Evolutionary conservation across 768 basidiomycete species (phyloP).

Genomic region (Auricularia auricula-judae): DNA sequence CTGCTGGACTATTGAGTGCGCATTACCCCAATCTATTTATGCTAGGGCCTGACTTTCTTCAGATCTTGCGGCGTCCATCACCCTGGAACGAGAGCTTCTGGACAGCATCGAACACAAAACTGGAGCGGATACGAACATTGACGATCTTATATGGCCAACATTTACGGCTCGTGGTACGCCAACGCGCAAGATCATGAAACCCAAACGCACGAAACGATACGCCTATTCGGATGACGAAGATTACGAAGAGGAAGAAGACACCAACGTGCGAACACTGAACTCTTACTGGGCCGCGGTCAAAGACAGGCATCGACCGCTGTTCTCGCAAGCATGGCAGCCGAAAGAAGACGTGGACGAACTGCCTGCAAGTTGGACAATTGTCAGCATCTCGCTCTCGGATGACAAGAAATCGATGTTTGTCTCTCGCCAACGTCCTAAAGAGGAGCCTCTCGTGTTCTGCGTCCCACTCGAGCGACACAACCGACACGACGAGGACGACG

Average conservation of each 20-base stretch:
- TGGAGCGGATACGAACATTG: conserved; percentile 25
- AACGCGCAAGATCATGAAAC: neutral
- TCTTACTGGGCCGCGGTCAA: conserved; percentile 55
- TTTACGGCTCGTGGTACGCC: conserved; percentile 16
- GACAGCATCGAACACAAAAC: conserved; percentile 73
- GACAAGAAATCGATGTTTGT: conserved; percentile 78
- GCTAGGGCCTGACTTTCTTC: neutral
- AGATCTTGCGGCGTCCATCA: conserved; percentile 72
- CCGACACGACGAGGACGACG: conserved; percentile 61
- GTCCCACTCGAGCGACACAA: conserved; percentile 71
- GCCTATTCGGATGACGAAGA: conserved; percentile 21
- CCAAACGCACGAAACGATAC: conserved; percentile 15
- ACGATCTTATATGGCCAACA: conserved; percentile 71
- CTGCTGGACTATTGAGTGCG: conserved; percentile 45
- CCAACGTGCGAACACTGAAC: conserved; percentile 20
- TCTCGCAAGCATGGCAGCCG: conserved; percentile 8
- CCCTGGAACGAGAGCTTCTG: conserved; percentile 75
- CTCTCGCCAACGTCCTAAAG: conserved; percentile 56
- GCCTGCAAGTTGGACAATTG: conserved; percentile 70
- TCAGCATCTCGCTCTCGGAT: conserved; percentile 74
- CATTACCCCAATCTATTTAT: neutral
- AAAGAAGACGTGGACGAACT: conserved; percentile 27
- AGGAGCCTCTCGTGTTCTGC: conserved; percentile 70
- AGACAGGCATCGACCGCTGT: conserved; percentile 39
- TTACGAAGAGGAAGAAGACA: conserved; percentile 23